phyloP scores from a whole-genome alignment of 192 early-diverging fungal genomes.

The Podila epigama region DNA sequence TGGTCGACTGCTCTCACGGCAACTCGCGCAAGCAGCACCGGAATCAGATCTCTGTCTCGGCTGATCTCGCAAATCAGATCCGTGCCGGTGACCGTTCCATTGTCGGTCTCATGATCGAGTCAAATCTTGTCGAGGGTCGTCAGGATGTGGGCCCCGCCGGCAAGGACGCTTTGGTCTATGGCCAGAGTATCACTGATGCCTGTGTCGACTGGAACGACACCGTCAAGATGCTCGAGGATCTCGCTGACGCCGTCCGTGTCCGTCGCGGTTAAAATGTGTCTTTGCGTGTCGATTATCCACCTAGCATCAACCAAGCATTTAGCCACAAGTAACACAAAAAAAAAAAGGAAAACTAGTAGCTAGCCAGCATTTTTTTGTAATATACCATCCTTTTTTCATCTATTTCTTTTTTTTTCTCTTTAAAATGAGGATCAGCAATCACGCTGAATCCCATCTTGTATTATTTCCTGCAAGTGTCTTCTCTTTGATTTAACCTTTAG shows the following conservation, averaged over 20 bases:
- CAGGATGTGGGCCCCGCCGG: constrained; percentile 84
- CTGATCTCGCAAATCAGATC: constrained; percentile 76
- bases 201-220: constrained; percentile 91
- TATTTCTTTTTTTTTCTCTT: too few relatives aligned
- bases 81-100: constrained; percentile 69
- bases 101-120: constrained; percentile 95
- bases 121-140: constrained; percentile 85
- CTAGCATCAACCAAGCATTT: too few relatives aligned
- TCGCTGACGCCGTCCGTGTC: constrained; percentile 79
- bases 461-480: too few relatives aligned
- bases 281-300: too few relatives aligned
- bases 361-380: too few relatives aligned
- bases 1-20: constrained; percentile 97
- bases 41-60: constrained; percentile 83
- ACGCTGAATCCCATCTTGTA: too few relatives aligned
- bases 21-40: constrained; percentile 90
- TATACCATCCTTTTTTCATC: too few relatives aligned
- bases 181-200: constrained; percentile 93
- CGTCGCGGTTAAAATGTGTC: constrained; percentile 64
- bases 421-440: too few relatives aligned
- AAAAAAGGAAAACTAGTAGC: too few relatives aligned
- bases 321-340: too few relatives aligned
- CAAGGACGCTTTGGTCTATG: constrained; percentile 75
- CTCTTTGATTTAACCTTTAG: too few relatives aligned
- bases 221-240: constrained; percentile 73